Evolutionary conservation across 2,329 filamentous ascomycete species (phyloP), one percentile per base, ranked within the genome.

Genomic region (Talaromyces sp.): DNA sequence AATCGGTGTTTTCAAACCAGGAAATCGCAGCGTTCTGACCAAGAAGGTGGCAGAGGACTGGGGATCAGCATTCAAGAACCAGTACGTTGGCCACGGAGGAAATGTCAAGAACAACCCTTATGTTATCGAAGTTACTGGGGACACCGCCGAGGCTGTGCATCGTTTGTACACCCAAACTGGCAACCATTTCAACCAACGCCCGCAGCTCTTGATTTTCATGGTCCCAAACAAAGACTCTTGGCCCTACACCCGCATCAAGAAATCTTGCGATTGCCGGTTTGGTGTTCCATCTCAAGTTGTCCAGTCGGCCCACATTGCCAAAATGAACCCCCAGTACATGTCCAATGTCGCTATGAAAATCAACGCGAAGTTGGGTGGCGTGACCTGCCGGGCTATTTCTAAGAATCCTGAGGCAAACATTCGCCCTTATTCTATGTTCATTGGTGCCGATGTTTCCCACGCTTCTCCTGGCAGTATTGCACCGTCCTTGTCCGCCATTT

Each of bases 261-360:
- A 92, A 75, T 90, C 85, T 27, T 88, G 86, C 63, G 94, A 99
- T 66, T 93, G 90, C 69, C 87, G 90, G 35, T 92, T 86, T 65
- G 92, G 89, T n/a, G 83, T 92, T 14, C 81, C 91, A 0, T 91
- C 91, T 0, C 94, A 97, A 72, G 88, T 92, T 63, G 71, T 97
- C n/a, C 87, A 92, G 65, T 79, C 81, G 2, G 77, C 77, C 0
- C 88, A 95, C 61, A 89, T 93, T 0, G 68, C 77, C 41, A 88
- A 88, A 71, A 85, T 84, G 17, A 85, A 89, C 24, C 82, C 83
- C 0, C 94, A 99, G 68, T 97, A 97, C 75, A 88, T 90, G 68
- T 94, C 90, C 0, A 99, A 99, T 63, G 91, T 99, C 0, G 84
- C 87, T 64, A 94, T 99, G 91, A 99, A 99, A 79, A 86, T 99